phyloP scores from a whole-genome alignment of 495 filamentous ascomycete species.

The Penicillium silybi region DNA sequence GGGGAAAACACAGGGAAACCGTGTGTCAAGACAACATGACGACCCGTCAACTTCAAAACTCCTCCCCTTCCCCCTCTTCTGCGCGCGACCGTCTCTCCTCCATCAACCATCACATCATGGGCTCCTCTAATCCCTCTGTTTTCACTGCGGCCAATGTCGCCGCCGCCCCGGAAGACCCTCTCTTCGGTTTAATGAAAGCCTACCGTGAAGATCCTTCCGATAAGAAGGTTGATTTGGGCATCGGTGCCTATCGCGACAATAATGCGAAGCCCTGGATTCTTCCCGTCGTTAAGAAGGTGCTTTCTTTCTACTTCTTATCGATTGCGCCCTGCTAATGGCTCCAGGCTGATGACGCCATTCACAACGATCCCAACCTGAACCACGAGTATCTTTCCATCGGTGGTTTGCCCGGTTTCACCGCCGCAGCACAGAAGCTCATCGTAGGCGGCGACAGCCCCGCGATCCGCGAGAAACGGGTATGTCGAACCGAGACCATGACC shows the following conservation, averaged over 20 bases:
- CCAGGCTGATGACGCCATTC: conserved; percentile 85
- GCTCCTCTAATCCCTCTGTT: conserved; percentile 49
- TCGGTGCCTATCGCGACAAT: conserved; percentile 94
- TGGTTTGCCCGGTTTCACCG: conserved; percentile 77
- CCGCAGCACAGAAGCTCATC: conserved; percentile 84
- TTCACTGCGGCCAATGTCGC: conserved; percentile 79
- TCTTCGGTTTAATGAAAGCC: conserved; percentile 90
- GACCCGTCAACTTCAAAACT: conserved; percentile 13
- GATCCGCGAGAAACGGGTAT: conserved; percentile 74
- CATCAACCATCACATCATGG: conserved; percentile 46
- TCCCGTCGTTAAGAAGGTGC: conserved; percentile 92
- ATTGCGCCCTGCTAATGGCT: neutral
- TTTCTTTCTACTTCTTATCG: neutral
- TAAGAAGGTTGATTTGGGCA: conserved; percentile 92
- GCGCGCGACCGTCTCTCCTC: conserved; percentile 38
- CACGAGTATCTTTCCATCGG: conserved; percentile 99
- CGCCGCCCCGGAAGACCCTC: conserved; percentile 88
- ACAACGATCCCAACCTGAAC: conserved; percentile 83
- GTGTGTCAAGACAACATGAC: conserved; percentile 10
- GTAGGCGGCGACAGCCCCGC: conserved; percentile 77
- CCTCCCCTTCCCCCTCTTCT: conserved; percentile 18
- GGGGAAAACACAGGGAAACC: conserved; percentile 8
- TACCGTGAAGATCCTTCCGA: conserved; percentile 78
- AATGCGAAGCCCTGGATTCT: conserved; percentile 98
- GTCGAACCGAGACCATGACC: conserved; percentile 15